Base-by-base conservation (phyloP, 2,329 filamentous ascomycete genomes). In the Colletotrichum sp. region DNA sequence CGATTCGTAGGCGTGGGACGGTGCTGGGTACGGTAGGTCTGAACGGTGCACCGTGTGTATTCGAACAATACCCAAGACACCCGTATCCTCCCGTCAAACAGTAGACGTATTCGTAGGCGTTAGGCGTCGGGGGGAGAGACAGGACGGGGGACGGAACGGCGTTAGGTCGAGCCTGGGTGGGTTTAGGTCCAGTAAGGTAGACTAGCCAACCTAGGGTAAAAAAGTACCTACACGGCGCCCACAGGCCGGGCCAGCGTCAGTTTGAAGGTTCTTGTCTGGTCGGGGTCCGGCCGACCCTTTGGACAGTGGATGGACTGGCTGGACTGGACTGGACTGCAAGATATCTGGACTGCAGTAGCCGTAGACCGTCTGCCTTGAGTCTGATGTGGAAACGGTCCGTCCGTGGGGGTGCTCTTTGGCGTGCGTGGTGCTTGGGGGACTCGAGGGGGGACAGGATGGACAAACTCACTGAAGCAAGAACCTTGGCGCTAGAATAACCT, bases 1-100 rank as follows among this genome's bases (percentile, higher is more conserved):
- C 60, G 71, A 76, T 76, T 76, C 75, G 75, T 49, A 66, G 66
- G n/a, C 24, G 9, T 28, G 28, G 44, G n/a, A 21, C 44, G 44
- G 44, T 21, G 44, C n/a, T 21, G 44, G 30, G 39, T 55, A 69
- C 21, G 55, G 39, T 24, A 62, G 21, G 49, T 44, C 4, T 57
- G 30, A 16, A 55, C 44, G 44, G 44, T 49, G 44, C 44, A 49
- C 44, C 44, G 44, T 49, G 44, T 44, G 39, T 44, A 44, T 44
- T 10, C 39, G 39, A 18, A n/a, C 39, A n/a, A n/a, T 1, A n/a
- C 18, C 36, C 36, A 39, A 39, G 36, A 39, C 36, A 18, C 4
- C 39, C 39, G 39, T 44, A 44, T n/a, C 16, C 39, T 49, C 39
- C 39, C 39, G 39, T 49, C 39, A n/a, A 49, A 6, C 39, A 49